Base-by-base conservation (phyloP, 768 basidiomycete genomes). In the Lentinula lateritia region DNA sequence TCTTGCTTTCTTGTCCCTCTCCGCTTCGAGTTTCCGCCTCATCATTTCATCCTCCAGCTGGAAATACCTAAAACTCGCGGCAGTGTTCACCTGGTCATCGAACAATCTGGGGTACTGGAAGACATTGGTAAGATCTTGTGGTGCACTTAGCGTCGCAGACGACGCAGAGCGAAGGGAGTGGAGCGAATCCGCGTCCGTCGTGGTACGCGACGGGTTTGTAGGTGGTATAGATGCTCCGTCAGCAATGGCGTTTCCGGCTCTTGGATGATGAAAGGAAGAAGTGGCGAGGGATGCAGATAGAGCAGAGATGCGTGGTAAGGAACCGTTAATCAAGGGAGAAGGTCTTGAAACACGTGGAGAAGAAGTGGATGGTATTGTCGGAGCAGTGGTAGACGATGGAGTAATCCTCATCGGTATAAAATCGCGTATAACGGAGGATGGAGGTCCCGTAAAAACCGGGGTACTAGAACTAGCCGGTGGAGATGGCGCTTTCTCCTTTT, bases 221-320 rank as follows among this genome's bases (percentile, higher is more conserved):
- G 46, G 46, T 34, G 52, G 48, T 8, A 12, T 50, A 36, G 63
- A 60, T 16, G 63, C 39, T 0, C 42, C 28, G 50, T 55, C 59
- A n/a, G 53, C 20, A 7, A 28, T 38, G 32, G 4, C 43, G 70
- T 68, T 43, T 53, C 46, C 23, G 16, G 63, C 54, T 18, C n/a
- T 53, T 8, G 73, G 70, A 57, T 75, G 69, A 32, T 79, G 74
- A 60, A 80, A 77, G 32, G 66, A 64, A 18, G 80, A 75, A 36
- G 74, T 74, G 15, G 75, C 78, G 20, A 82, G 69, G 7, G 81
- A 81, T 6, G 76, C 74, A 18, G 81, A 82, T n/a, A 82, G 74
- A 7, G 80, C 74, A 60, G 82, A 82, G 28, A 73, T 61, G 62
- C 68, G 62, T 32, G 72, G 66, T 35, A 71, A 46, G 34, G 38